Base-by-base conservation (phyloP, 2,329 filamentous ascomycete species). In the Aspergillus sp. region DNA sequence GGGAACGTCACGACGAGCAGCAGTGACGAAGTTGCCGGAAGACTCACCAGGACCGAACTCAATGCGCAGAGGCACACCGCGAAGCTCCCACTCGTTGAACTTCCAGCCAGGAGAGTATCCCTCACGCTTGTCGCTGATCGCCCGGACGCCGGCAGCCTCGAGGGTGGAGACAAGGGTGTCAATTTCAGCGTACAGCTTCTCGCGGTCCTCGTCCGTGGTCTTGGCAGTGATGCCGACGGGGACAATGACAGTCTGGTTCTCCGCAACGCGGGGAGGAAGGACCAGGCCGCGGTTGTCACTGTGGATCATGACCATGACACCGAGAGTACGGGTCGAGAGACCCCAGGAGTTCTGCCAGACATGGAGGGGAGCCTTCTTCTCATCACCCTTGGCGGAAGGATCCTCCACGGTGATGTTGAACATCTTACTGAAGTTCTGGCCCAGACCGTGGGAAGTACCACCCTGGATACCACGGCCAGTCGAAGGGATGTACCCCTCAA, bases 321-420 rank as follows among this genome's bases (percentile, higher is more conserved):
- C 96, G 66, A 99, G 96, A 58, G 94, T 92, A 74, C 95, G 92
- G 56, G 95, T 99, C 1, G 94, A 98, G 62, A 99, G 86, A 78
- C 95, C 95, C 95, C 95, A 99, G 14, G 92, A 97, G 82, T 99
- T 99, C 77, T 99, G 95, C 93, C 94, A 98, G 58, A 98, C 93
- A 73, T 94, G 82, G 58, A 97, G 81, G 71, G 92, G 88, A 67
- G 88, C 84, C 65, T 90, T 90, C 79, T 91, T 90, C 76, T 95
- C 87, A 52, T 85, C 87, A 51, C 84, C 81, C 71, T 88, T 87
- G 54, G 84, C 85, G 61, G 83, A 68, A 24, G 95, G 95, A 73
- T 99, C 93, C 77, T 99, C 94, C 31, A 99, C 92, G 0, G 90
- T 96, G 75, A 99, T 98, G 77, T 95, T 90, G 75, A 98, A 99